phyloP scores from a whole-genome alignment of 345 rosid species.

The Excoecaria cochinchinensis region DNA sequence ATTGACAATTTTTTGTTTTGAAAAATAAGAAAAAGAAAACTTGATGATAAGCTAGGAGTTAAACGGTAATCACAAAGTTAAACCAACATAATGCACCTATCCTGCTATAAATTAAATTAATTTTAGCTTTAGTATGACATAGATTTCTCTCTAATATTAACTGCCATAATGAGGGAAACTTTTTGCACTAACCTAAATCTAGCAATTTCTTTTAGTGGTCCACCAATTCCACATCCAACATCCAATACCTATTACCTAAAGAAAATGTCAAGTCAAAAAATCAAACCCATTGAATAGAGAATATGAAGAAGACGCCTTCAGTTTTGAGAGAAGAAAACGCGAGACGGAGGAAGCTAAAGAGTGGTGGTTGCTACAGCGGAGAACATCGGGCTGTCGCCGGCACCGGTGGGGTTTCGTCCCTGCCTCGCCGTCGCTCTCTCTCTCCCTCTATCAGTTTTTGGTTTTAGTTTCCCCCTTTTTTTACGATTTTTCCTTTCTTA shows the following conservation, averaged over 20 bases:
- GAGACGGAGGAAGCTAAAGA: too few relatives aligned
- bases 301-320: too few relatives aligned
- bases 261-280: slow-evolving; percentile 14
- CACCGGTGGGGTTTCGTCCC: too few relatives aligned
- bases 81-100: neutral
- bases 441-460: too few relatives aligned
- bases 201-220: slow-evolving; percentile 94
- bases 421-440: too few relatives aligned
- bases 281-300: slow-evolving; percentile 19
- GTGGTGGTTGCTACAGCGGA: too few relatives aligned
- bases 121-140: neutral
- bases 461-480: too few relatives aligned
- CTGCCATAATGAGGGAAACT: neutral
- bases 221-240: slow-evolving; percentile 99
- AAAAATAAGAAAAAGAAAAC: neutral
- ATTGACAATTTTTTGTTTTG: too few relatives aligned
- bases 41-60: neutral
- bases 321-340: too few relatives aligned
- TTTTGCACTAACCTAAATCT: slow-evolving; percentile 67
- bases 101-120: neutral
- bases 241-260: slow-evolving; percentile 69
- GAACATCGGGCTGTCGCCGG: too few relatives aligned
- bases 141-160: neutral
- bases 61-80: neutral
- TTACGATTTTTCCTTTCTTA: too few relatives aligned